phyloP scores from a whole-genome alignment of 805 yeast genomes.

The Metschnikowia corniflorae region DNA sequence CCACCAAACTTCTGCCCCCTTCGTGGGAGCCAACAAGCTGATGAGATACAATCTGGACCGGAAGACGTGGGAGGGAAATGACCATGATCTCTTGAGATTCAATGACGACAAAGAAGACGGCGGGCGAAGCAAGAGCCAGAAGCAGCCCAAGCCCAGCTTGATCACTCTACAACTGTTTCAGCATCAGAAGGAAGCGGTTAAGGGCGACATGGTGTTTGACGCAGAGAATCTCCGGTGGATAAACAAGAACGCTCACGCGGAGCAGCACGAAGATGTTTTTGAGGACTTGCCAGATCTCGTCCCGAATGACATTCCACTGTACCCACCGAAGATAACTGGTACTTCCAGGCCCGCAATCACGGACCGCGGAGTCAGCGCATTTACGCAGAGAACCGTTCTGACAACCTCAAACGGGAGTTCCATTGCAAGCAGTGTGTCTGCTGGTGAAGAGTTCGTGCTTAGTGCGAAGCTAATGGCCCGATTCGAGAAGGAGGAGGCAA shows the following conservation, averaged over 20 bases:
- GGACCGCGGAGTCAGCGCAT: slow-evolving; percentile 33
- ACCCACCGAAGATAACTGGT: slow-evolving; percentile 6
- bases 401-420: slow-evolving; percentile 22
- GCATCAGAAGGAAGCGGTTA: slow-evolving; percentile 19
- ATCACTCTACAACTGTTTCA: slow-evolving; percentile 30
- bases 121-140: slow-evolving; percentile 8
- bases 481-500: slow-evolving; percentile 36
- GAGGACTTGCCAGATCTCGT: slow-evolving; percentile 47
- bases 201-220: slow-evolving; percentile 55
- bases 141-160: slow-evolving; percentile 41
- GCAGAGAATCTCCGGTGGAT: slow-evolving; percentile 57
- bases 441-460: slow-evolving; percentile 16
- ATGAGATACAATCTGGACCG: slow-evolving; percentile 54
- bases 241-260: slow-evolving; percentile 38
- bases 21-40: slow-evolving; percentile 20
- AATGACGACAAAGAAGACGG: slow-evolving; percentile 26
- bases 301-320: slow-evolving; percentile 19
- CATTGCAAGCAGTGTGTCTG: slow-evolving; percentile 8
- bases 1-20: slow-evolving; percentile 16
- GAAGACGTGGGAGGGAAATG: slow-evolving; percentile 64
- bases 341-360: background rate
- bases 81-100: slow-evolving; percentile 51
- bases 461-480: slow-evolving; percentile 26
- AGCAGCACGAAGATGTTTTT: slow-evolving; percentile 38
- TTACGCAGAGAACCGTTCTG: slow-evolving; percentile 37